phyloP scores from a whole-genome alignment of 495 filamentous ascomycete genomes.

The Penicillium macrosclerotiorum region DNA sequence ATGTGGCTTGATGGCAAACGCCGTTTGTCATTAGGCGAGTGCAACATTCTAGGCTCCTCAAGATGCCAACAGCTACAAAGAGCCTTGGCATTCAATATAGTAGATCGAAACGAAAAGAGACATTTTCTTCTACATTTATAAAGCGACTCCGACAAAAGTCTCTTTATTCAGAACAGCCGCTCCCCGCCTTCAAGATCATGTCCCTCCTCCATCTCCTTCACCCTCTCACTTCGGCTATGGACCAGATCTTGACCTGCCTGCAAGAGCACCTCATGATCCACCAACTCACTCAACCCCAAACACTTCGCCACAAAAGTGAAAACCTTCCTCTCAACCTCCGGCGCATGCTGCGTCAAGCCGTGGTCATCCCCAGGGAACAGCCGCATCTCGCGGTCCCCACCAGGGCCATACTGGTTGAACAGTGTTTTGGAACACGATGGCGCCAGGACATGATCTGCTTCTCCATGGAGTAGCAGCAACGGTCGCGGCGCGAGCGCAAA shows the following conservation, averaged over 20 bases:
- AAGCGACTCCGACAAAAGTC: background rate
- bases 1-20: too few species aligned
- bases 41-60: too few species aligned
- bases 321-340: constrained; percentile 32
- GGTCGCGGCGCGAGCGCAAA: background rate
- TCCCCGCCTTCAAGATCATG: constrained; percentile 26
- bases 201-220: constrained; percentile 30
- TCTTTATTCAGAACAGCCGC: constrained; percentile 4
- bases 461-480: background rate
- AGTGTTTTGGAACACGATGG: constrained; percentile 33
- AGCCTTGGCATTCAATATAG: too few species aligned
- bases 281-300: constrained; percentile 26
- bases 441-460: background rate
- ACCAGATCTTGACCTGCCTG: constrained; percentile 32
- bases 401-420: constrained; percentile 34
- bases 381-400: constrained; percentile 31
- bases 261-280: constrained; percentile 24
- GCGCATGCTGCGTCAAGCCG: constrained; percentile 33
- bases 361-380: constrained; percentile 40
- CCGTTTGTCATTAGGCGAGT: too few species aligned
- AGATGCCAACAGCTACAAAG: too few species aligned
- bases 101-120: too few species aligned
- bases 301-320: constrained; percentile 30
- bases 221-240: constrained; percentile 19
- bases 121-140: background rate